Conservation (phyloP, 148 eudicot species). For the Cornus kousa region DNA sequence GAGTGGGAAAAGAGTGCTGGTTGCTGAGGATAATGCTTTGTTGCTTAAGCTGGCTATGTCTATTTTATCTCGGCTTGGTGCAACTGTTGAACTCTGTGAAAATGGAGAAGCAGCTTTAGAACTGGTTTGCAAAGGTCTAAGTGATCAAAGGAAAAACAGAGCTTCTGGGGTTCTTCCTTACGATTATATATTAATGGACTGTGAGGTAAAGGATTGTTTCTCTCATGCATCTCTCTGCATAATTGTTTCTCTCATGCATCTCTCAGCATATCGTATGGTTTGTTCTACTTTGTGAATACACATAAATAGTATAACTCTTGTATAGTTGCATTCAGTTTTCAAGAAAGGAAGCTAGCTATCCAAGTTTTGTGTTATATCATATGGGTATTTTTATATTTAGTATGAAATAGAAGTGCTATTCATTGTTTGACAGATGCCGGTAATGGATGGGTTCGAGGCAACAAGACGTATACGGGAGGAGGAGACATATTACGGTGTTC, state of each 20-base stretch:
- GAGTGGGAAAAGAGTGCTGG: conserved; percentile 46
- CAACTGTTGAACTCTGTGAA: conserved; percentile 25
- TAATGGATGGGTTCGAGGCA: conserved; percentile 71
- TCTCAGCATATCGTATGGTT: neutral
- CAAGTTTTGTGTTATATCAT: too few species aligned
- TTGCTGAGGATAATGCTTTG: conserved; percentile 42
- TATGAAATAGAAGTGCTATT: neutral
- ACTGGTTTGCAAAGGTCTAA: conserved; percentile 33
- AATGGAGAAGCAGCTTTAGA: conserved; percentile 54
- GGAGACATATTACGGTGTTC: conserved; percentile 46
- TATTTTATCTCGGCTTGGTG: conserved; percentile 35
- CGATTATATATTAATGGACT: conserved; percentile 79
- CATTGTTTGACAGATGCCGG: conserved; percentile 53
- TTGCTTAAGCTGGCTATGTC: conserved; percentile 21
- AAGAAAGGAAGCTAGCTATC: too few species aligned
- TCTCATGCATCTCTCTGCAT: neutral
- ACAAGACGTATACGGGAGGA: conserved; percentile 58
- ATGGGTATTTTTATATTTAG: too few species aligned
- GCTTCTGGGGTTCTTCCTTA: conserved; percentile 36
- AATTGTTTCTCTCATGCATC: neutral
- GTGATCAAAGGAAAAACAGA: conserved; percentile 18
- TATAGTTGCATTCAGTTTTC: too few species aligned
- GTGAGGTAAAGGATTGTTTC: conserved; percentile 35
- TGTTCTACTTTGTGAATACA: too few species aligned
- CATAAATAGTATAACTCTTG: too few species aligned